Base-by-base conservation (phyloP, 805 yeast species). In the Yarrowia sp. region DNA sequence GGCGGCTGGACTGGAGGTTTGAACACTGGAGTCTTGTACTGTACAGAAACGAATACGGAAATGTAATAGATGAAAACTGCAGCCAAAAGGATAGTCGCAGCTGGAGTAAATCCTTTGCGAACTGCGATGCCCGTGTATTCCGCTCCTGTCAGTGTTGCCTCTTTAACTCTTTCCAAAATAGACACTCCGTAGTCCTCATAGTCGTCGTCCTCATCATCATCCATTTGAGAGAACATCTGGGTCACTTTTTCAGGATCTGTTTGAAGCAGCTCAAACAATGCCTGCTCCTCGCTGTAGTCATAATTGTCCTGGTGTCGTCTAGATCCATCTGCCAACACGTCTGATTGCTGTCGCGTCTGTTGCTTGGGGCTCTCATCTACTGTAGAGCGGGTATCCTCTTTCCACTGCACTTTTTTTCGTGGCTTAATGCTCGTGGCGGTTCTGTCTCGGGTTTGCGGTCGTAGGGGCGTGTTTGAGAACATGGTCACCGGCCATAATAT, bases 401-500 rank as follows among this genome's bases (percentile, higher is more conserved):
- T 35, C 60, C 60, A 51, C 28, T 51, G 60, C 22, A 51, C 60
- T 22, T 28, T 51, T 38, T 51, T 51, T 14, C 60, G 43, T 35
- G 17, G 10, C 35, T 51, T 51, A 44, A 17, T 10, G 18, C 18
- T n/a, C n/a, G 44, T n/a, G 31, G 55, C 13, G 28, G 35, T n/a
- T 28, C 44, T 28, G 36, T 51, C 28, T 13, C 35, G 22, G 22
- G 11, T 14, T 22, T 31, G 38, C 18, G 44, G n/a, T 22, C 60
- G 36, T 11, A 55, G 6, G 17, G 61, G 61, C 45, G 61, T 55
- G 47, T 55, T 41, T 13, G 61, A 55, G 10, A 55, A 55, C 61
- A 55, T 55, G 13, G 28, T n/a, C 60, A 15, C 15, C 8, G n/a
- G 61, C 28, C 47, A 28, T 38, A 22, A 4, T 33, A 32, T 22